A percentile compares a stretch with the other conserved stretches of the same genome.
Conservation (phyloP, 345 rosid genomes). For the Acer saccharum region DNA sequence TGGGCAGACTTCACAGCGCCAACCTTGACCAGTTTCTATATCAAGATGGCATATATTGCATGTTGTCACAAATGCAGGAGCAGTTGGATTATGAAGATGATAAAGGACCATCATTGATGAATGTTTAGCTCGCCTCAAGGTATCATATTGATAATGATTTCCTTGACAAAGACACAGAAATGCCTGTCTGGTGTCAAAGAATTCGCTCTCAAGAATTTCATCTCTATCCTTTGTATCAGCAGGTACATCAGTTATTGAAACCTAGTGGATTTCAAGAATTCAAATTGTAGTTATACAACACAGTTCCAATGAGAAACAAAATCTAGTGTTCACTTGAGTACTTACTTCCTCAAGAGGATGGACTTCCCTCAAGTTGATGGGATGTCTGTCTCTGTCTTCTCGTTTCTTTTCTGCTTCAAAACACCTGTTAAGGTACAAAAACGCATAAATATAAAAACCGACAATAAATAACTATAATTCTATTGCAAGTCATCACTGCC, state of each 20-base stretch:
- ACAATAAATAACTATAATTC: neutral
- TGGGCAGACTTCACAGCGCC: slow-evolving; percentile 98
- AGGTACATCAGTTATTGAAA: slow-evolving; percentile 66
- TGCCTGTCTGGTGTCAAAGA: slow-evolving; percentile 97
- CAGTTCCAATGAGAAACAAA: slow-evolving; percentile 9
- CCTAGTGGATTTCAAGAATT: slow-evolving; percentile 43
- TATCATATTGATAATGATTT: slow-evolving; percentile 98
- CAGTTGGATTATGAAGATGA: slow-evolving; percentile 99
- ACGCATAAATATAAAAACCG: slow-evolving; percentile 18
- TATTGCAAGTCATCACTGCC: neutral
- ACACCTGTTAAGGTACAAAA: slow-evolving; percentile 57
- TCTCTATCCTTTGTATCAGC: slow-evolving; percentile 88
- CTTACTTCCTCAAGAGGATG: slow-evolving; percentile 82
- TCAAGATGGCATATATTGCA: slow-evolving; percentile 87
- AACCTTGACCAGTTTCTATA: slow-evolving; percentile 97
- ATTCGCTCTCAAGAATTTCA: slow-evolving; percentile 97
- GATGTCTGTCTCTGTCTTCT: slow-evolving; percentile 88
- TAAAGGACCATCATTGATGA: slow-evolving; percentile 99
- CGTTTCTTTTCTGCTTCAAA: slow-evolving; percentile 81
- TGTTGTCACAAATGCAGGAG: slow-evolving; percentile 96
- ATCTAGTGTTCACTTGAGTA: slow-evolving; percentile 21
- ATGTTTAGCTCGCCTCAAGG: slow-evolving; percentile 96
- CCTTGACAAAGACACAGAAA: slow-evolving; percentile 99
- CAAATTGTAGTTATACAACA: slow-evolving; percentile 26
- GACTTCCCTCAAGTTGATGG: slow-evolving; percentile 69